Evolutionary conservation across 805 yeast genomes (phyloP).

Genomic region (Lipomyces kockii): DNA sequence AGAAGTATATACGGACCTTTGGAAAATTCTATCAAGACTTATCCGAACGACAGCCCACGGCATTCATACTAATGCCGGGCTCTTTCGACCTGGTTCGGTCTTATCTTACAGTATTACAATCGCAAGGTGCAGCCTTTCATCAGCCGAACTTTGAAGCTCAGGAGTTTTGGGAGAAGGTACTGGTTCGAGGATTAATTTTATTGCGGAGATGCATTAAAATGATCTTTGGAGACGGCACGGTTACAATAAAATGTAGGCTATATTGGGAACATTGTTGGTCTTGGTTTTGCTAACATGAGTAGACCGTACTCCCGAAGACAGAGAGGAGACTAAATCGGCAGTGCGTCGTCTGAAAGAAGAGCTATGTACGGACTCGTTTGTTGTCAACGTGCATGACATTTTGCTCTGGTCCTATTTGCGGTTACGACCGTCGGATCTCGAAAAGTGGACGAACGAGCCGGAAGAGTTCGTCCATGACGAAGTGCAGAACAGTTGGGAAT

Average conservation of each 20-base stretch:
- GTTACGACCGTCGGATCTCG: slow-evolving; percentile 74
- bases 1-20: slow-evolving; percentile 72
- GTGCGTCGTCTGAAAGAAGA: slow-evolving; percentile 56
- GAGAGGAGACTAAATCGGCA: slow-evolving; percentile 64
- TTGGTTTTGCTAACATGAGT: not conserved
- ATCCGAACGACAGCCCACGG: slow-evolving; percentile 64
- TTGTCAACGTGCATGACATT: slow-evolving; percentile 65
- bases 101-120: slow-evolving; percentile 62
- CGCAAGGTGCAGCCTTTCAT: slow-evolving; percentile 58
- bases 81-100: slow-evolving; percentile 65
- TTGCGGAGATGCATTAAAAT: slow-evolving; percentile 68
- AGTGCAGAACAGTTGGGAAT: slow-evolving; percentile 76
- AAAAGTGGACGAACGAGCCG: slow-evolving; percentile 82
- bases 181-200: slow-evolving; percentile 61
- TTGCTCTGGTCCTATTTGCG: slow-evolving; percentile 75
- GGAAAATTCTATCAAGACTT: slow-evolving; percentile 72
- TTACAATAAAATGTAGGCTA: slow-evolving; percentile 46
- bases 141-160: slow-evolving; percentile 57
- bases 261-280: not conserved
- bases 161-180: slow-evolving; percentile 74
- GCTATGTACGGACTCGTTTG: slow-evolving; percentile 61
- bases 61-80: slow-evolving; percentile 70
- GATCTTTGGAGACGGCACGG: slow-evolving; percentile 68
- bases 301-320: slow-evolving; percentile 66
- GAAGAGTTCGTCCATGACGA: slow-evolving; percentile 94